Base-by-base conservation (phyloP, 2,329 filamentous ascomycete species). In the Karstenula rhodostoma region DNA sequence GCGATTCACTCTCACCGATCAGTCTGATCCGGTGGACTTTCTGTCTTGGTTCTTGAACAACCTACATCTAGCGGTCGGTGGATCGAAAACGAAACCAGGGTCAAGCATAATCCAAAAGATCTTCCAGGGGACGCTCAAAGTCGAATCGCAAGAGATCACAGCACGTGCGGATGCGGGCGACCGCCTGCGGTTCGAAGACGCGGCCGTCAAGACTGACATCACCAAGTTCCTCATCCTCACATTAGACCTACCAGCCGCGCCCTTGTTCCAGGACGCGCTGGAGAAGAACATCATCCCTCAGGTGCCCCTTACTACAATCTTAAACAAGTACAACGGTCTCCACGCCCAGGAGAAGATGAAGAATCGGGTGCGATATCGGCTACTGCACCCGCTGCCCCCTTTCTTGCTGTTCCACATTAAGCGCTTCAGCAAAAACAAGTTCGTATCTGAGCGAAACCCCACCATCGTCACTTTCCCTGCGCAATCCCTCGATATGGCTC, bases 1-100 rank as follows among this genome's bases (percentile, higher is more conserved):
- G 80, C 92, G 91, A 64, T 99, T 97, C 81, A 95, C 90, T 5
- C 84, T 98, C 51, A 96, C 93, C 0, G 84, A 89, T 29, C 95
- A 98, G 80, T 95, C 94, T 22, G 95, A 99, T 77, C 95, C 95
- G 0, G 93, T 97, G 62, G 95, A 99, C 49, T 98, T 99, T 73
- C 84, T 99, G 48, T 94, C 92, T 27, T 99, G 95, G 95, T 97
- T 98, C 77, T 86, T 99, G 58, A 98, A 99, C 82, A 92, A 96
- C 77, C 86, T 99, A 12, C 95, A 99, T 77, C 85, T 97, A 17
- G 91, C 92, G 22, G 86, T 99, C 1, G 95, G 95, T 56, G 95
- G 95, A 64, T 94, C 90, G 75, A 94, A 93, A 75, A 90, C 91
- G 8, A 95, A 93, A 71, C 91, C 94, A 0, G 88, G 90, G 27